phyloP scores from a whole-genome alignment of 208 protist genomes.

The Trichomonas vaginalis region DNA sequence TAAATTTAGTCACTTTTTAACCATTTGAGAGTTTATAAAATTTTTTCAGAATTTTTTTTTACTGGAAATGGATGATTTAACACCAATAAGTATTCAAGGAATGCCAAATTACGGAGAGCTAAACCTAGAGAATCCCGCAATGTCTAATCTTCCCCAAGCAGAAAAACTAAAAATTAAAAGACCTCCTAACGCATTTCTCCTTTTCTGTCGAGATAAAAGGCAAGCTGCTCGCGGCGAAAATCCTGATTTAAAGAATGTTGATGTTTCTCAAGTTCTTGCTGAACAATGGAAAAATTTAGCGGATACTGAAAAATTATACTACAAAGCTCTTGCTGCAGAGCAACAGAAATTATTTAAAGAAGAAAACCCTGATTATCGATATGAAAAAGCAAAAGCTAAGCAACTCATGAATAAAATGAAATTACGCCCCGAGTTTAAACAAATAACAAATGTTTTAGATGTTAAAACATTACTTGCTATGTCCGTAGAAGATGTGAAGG shows the following conservation, averaged over 20 bases:
- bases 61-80: background rate
- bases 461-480: background rate
- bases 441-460: background rate
- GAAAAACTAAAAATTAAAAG: background rate
- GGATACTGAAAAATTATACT: background rate
- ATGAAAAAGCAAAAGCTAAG: background rate
- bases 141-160: background rate
- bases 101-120: background rate
- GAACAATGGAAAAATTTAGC: background rate
- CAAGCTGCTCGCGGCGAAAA: background rate
- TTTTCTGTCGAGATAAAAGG: background rate
- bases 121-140: background rate
- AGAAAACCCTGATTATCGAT: background rate
- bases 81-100: background rate
- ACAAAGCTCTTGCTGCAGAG: background rate
- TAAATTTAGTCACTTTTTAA: too few relatives aligned
- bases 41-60: too few relatives aligned
- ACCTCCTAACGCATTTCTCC: background rate
- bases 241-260: background rate
- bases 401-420: background rate
- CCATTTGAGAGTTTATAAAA: too few relatives aligned
- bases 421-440: background rate
- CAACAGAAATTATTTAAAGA: constrained; percentile 1
- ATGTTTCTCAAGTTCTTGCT: background rate
- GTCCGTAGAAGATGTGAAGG: background rate